These are phyloP conservation scores for Plantago major DNA, from an alignment of 257 asterid genomes.

Conservation along the genomic window DNA sequence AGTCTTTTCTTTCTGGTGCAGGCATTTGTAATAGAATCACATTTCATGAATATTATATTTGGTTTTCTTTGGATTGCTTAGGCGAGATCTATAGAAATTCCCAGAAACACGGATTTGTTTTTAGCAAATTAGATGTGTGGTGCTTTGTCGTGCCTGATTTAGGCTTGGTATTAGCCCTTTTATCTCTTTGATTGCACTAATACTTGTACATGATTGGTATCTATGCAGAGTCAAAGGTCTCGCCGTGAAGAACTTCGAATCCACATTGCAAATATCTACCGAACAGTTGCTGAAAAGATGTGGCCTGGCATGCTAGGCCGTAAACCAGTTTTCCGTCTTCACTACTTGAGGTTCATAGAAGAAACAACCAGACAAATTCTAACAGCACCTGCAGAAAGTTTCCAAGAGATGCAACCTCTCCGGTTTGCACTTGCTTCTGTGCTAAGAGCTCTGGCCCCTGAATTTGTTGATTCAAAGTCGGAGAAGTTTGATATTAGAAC, in stretches of 20 bases:
- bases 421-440: constrained; percentile 95
- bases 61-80: constrained; percentile 12
- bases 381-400: constrained; percentile 73
- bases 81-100: constrained; percentile 8
- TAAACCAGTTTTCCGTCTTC: constrained; percentile 96
- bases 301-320: constrained; percentile 99
- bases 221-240: constrained; percentile 82
- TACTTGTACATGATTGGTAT: constrained; percentile 1
- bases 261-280: constrained; percentile 83
- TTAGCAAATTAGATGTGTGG: constrained; percentile 11
- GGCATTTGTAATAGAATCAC: no score
- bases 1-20: no score
- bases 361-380: constrained; percentile 77
- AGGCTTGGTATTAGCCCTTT: constrained; percentile 18
- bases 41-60: no score
- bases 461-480: constrained; percentile 92
- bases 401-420: constrained; percentile 89
- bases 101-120: constrained; percentile 10
- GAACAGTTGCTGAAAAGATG: constrained; percentile 83
- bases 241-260: constrained; percentile 96
- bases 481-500: constrained; percentile 92
- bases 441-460: constrained; percentile 93
- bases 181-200: constrained; percentile 11
- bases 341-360: constrained; percentile 89
- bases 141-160: background rate